A percentile compares a stretch with the other conserved stretches of the same genome.
Evolutionary conservation across 2,329 filamentous ascomycete species (phyloP).

Genomic region (Epichloe hybrida): DNA sequence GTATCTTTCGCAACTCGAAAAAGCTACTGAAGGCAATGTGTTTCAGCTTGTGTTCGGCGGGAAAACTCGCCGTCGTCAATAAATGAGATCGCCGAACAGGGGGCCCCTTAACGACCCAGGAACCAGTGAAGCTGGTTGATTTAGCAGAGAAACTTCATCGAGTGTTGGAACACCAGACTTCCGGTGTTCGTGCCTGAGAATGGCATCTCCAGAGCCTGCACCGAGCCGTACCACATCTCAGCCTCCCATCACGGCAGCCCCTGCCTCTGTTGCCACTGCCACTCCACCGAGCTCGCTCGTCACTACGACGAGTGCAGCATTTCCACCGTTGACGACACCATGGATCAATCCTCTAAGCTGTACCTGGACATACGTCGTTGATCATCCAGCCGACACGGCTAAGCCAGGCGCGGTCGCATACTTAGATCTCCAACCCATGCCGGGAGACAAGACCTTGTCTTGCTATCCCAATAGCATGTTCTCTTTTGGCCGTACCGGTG

Average conservation of each 20-base stretch:
- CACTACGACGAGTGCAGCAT: constrained; percentile 8
- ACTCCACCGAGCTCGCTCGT: background rate
- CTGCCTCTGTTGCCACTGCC: background rate
- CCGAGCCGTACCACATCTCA: constrained; percentile 1
- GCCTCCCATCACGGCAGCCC: constrained; percentile 7
- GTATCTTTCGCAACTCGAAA: background rate
- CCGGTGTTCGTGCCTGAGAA: background rate
- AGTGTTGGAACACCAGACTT: background rate
- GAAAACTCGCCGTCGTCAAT: background rate
- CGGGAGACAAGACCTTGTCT: constrained; percentile 23
- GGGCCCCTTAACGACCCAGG: background rate
- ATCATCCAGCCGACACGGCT: constrained; percentile 12
- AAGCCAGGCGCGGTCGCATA: constrained; percentile 20
- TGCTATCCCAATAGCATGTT: constrained; percentile 30
- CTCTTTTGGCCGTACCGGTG: constrained; percentile 20
- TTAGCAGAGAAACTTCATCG: background rate
- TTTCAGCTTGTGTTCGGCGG: background rate
- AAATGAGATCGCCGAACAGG: background rate
- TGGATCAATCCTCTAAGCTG: constrained; percentile 24
- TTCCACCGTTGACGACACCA: constrained; percentile 24
- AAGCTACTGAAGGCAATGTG: background rate
- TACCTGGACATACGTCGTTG: constrained; percentile 25
- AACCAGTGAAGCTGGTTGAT: background rate
- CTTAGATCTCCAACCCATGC: constrained; percentile 23
- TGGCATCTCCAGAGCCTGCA: constrained; percentile 3